Evolutionary conservation across 176 grass and related monocot species (phyloP).

Genomic region (Dendrocalamus sinicus): DNA sequence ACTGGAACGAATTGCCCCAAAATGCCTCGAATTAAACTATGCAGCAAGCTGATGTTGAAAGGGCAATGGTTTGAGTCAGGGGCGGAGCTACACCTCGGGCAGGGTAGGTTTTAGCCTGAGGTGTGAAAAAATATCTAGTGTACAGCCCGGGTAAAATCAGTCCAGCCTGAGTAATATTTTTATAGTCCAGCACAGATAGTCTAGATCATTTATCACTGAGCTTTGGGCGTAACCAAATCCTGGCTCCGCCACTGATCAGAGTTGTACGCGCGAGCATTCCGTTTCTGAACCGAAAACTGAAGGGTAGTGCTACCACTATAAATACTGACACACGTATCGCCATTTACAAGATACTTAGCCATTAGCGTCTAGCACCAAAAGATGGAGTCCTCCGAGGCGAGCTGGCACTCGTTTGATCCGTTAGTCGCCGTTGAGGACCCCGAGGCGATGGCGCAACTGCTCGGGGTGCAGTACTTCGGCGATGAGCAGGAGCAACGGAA

Average conservation of each 20-base stretch:
- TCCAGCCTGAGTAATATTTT: too few relatives aligned
- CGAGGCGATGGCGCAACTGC: slow-evolving; percentile 74
- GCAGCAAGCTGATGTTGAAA: slow-evolving; percentile 34
- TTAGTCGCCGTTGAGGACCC: slow-evolving; percentile 69
- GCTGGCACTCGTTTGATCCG: slow-evolving; percentile 74
- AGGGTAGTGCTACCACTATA: slow-evolving; percentile 32
- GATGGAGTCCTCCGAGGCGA: slow-evolving; percentile 55
- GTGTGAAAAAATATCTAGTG: too few relatives aligned
- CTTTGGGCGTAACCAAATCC: too few relatives aligned
- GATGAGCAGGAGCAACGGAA: slow-evolving; percentile 44
- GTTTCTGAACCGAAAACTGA: background rate
- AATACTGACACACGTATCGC: slow-evolving; percentile 9
- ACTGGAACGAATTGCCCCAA: slow-evolving; percentile 40
- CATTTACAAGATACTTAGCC: slow-evolving; percentile 33
- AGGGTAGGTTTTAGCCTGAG: too few relatives aligned
- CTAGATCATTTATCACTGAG: too few relatives aligned
- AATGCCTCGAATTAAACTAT: slow-evolving; percentile 43
- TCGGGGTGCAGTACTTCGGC: slow-evolving; percentile 58
- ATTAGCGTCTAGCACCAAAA: slow-evolving; percentile 8
- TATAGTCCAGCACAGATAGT: too few relatives aligned
- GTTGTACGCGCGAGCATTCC: slow-evolving; percentile 52
- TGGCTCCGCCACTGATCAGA: too few relatives aligned
- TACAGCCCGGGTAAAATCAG: too few relatives aligned
- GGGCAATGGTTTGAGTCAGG: slow-evolving; percentile 52
- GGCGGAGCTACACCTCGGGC: too few relatives aligned